Conservation (phyloP, 257 asterid species). For the Petunia secreta region DNA sequence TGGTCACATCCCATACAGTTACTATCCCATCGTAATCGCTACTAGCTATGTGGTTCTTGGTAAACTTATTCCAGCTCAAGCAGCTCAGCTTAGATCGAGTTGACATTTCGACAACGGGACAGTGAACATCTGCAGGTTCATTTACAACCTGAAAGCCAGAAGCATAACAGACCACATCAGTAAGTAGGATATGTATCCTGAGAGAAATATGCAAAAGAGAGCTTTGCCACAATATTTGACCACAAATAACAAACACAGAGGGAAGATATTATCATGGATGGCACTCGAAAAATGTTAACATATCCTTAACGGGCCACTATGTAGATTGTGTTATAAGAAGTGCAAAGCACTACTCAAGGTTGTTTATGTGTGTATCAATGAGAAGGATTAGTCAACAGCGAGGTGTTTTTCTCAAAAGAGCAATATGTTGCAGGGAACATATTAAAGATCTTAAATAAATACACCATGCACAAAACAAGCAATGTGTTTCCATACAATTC, state of each 20-base stretch:
- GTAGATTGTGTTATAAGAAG: too few species aligned
- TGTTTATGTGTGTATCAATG: not conserved
- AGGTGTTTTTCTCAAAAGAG: not conserved
- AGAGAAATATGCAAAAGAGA: not conserved
- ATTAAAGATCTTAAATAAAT: not conserved
- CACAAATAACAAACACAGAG: conserved; percentile 10
- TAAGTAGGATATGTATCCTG: not conserved
- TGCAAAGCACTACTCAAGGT: too few species aligned
- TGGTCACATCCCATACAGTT: conserved; percentile 54
- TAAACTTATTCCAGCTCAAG: conserved; percentile 54
- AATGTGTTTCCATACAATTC: too few species aligned
- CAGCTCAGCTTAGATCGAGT: conserved; percentile 54
- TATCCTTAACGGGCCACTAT: too few species aligned
- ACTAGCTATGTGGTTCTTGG: conserved; percentile 51
- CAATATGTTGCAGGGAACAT: conserved; percentile 1
- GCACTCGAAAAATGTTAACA: too few species aligned
- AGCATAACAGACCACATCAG: conserved; percentile 21
- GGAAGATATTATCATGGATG: conserved; percentile 15
- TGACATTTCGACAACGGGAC: conserved; percentile 56
- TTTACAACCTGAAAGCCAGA: conserved; percentile 44
- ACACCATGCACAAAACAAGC: not conserved
- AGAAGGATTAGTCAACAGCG: not conserved
- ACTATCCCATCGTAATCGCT: conserved; percentile 60
- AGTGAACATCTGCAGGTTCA: conserved; percentile 50
- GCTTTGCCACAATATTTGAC: conserved; percentile 12